Evolutionary conservation across 2,329 filamentous ascomycete genomes (phyloP).

Genomic region (Pseudonectria buxi): DNA sequence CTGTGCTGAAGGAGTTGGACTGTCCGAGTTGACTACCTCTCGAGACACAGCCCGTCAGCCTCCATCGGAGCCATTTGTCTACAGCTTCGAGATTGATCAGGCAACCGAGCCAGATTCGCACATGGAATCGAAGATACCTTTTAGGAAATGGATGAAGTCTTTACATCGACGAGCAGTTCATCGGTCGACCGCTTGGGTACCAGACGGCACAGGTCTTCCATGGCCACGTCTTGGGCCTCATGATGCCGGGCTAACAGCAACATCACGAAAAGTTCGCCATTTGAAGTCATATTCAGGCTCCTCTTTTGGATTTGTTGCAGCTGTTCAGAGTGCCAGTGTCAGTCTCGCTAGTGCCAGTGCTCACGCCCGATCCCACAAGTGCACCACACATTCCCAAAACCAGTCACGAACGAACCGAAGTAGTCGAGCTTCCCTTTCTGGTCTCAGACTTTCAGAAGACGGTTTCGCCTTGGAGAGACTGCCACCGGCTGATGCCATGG

Average conservation of each 20-base stretch:
- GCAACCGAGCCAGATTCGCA: conserved; percentile 4
- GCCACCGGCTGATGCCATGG: conserved; percentile 55
- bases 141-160: conserved; percentile 67
- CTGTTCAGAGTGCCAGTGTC: conserved; percentile 72
- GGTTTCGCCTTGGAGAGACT: conserved; percentile 53
- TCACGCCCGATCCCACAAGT: conserved; percentile 51
- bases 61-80: conserved; percentile 16
- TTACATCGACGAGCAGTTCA: conserved; percentile 52
- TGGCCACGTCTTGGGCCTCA: conserved; percentile 6
- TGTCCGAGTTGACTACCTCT: conserved; percentile 1
- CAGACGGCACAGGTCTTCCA: neutral
- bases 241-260: conserved; percentile 2
- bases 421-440: conserved; percentile 53
- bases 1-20: conserved; percentile 6
- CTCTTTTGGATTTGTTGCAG: conserved; percentile 74
- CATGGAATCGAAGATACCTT: conserved; percentile 37
- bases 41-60: conserved; percentile 6
- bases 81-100: conserved; percentile 2
- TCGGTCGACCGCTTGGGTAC: conserved; percentile 16
- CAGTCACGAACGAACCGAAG: conserved; percentile 56
- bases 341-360: conserved; percentile 70
- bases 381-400: conserved; percentile 43
- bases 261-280: conserved; percentile 25
- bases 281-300: conserved; percentile 62
- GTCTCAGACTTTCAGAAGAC: conserved; percentile 57